Conservation (phyloP, 495 filamentous ascomycete genomes). For the Lasiosphaeris hirsuta region DNA sequence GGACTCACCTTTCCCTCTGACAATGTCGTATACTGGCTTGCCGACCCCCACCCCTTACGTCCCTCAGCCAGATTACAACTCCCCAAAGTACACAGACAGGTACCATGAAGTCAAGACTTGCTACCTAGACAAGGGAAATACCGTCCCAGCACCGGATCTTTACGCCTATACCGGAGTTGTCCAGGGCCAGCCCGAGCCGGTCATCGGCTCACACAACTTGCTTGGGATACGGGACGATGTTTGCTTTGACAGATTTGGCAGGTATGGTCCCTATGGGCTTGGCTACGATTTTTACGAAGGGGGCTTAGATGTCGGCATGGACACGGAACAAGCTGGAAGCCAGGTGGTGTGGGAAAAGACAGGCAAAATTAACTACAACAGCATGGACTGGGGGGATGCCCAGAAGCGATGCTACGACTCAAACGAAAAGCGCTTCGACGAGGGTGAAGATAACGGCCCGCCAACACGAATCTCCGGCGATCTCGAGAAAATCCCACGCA, state of each 20-base stretch:
- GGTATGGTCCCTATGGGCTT: slow-evolving; percentile 84
- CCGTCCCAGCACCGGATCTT: slow-evolving; percentile 58
- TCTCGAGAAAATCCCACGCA: slow-evolving; percentile 51
- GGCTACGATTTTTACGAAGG: slow-evolving; percentile 76
- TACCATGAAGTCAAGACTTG: slow-evolving; percentile 67
- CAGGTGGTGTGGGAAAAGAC: slow-evolving; percentile 66
- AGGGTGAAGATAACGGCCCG: slow-evolving; percentile 13
- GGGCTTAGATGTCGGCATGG: slow-evolving; percentile 70
- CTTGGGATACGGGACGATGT: slow-evolving; percentile 78
- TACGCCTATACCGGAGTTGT: slow-evolving; percentile 70
- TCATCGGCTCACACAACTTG: slow-evolving; percentile 75
- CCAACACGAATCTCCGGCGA: slow-evolving; percentile 9
- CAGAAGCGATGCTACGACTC: slow-evolving; percentile 65
- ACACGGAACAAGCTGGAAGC: slow-evolving; percentile 70
- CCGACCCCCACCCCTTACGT: slow-evolving; percentile 59
- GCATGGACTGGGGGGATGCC: slow-evolving; percentile 70
- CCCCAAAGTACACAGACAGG: slow-evolving; percentile 53
- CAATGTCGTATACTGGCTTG: slow-evolving; percentile 33
- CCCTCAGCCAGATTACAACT: slow-evolving; percentile 66
- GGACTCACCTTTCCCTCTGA: slow-evolving; percentile 24
- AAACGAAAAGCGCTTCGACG: slow-evolving; percentile 63
- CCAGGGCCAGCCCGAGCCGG: slow-evolving; percentile 73
- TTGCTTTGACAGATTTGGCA: slow-evolving; percentile 91
- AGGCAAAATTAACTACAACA: slow-evolving; percentile 69
- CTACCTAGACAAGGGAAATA: slow-evolving; percentile 65